These are phyloP conservation scores for Lactarius akahatsu DNA, from an alignment of 768 basidiomycete genomes.

Conservation along the genomic window DNA sequence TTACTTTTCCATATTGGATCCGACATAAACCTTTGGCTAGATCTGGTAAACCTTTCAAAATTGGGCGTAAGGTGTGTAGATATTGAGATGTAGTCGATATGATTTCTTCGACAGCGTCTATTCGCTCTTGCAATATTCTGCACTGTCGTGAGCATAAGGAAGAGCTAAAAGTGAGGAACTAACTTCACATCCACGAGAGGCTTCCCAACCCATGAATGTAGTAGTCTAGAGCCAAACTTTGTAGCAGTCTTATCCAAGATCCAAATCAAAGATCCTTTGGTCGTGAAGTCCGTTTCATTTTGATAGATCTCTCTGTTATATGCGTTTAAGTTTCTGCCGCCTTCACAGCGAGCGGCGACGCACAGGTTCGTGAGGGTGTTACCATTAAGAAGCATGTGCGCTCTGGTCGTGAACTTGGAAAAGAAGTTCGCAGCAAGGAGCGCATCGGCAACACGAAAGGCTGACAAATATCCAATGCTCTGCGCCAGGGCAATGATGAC, in stretches of 20 bases:
- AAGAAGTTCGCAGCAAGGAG: slow-evolving; percentile 80
- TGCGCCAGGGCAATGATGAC: slow-evolving; percentile 75
- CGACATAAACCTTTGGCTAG: slow-evolving; percentile 82
- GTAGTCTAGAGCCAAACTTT: slow-evolving; percentile 79
- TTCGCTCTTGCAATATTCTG: slow-evolving; percentile 72
- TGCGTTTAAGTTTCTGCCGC: slow-evolving; percentile 2
- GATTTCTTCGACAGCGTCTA: slow-evolving; percentile 86
- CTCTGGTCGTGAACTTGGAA: slow-evolving; percentile 67
- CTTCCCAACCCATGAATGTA: slow-evolving; percentile 83
- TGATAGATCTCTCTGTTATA: slow-evolving; percentile 77
- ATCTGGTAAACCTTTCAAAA: slow-evolving; percentile 80
- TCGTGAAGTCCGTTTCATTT: slow-evolving; percentile 79
- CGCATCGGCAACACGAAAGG: slow-evolving; percentile 76
- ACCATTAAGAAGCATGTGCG: slow-evolving; percentile 84
- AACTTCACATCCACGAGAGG: slow-evolving; percentile 76
- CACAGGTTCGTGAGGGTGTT: slow-evolving; percentile 84
- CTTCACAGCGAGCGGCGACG: slow-evolving; percentile 28
- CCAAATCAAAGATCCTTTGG: slow-evolving; percentile 77
- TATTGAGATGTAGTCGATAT: slow-evolving; percentile 56
- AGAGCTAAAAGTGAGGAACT: slow-evolving; percentile 11
- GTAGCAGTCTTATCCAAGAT: slow-evolving; percentile 86
- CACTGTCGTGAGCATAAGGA: background rate
- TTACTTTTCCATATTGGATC: slow-evolving; percentile 88
- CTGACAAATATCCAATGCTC: slow-evolving; percentile 63
- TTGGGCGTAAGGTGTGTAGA: slow-evolving; percentile 62